A percentile compares a stretch with the other conserved stretches of the same genome.
Evolutionary conservation across 257 asterid genomes (phyloP).

Genomic region (Solanum pimpinellifolium): DNA sequence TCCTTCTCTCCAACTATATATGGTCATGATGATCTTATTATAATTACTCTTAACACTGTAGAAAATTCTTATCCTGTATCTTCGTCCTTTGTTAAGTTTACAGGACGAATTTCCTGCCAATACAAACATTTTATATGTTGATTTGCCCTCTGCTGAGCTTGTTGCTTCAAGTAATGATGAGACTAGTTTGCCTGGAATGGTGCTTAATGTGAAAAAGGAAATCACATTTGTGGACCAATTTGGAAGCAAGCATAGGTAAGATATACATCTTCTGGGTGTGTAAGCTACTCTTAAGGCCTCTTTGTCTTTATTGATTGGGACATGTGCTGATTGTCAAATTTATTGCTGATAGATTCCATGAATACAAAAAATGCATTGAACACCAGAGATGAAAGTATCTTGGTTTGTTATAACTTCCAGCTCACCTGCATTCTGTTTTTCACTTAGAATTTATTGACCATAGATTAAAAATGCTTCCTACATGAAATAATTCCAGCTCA

Average conservation of each 20-base stretch:
- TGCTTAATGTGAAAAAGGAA: slow-evolving; percentile 80
- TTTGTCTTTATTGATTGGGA: not conserved
- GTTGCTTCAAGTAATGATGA: slow-evolving; percentile 63
- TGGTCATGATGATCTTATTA: not conserved
- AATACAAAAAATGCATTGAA: not conserved
- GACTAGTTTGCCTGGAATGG: slow-evolving; percentile 86
- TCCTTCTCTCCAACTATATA: not conserved
- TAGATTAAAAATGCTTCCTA: not conserved
- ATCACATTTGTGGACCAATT: slow-evolving; percentile 66
- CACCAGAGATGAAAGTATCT: not conserved
- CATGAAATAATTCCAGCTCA: not conserved
- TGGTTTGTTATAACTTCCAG: not conserved
- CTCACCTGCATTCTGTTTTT: not conserved
- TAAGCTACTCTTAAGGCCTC: not conserved
- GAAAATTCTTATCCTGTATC: slow-evolving; percentile 15
- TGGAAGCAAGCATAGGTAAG: slow-evolving; percentile 72
- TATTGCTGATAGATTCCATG: not conserved
- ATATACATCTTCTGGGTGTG: slow-evolving; percentile 8
- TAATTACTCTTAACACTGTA: slow-evolving; percentile 4
- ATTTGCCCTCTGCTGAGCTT: slow-evolving; percentile 78
- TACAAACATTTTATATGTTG: slow-evolving; percentile 89
- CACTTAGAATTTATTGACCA: not conserved
- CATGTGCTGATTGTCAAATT: not conserved
- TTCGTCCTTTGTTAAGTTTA: slow-evolving; percentile 46
- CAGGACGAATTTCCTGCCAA: slow-evolving; percentile 92